Evolutionary conservation across 164 flowering plant species (phyloP).

Genomic region (Chloranthus sessilifolius): DNA sequence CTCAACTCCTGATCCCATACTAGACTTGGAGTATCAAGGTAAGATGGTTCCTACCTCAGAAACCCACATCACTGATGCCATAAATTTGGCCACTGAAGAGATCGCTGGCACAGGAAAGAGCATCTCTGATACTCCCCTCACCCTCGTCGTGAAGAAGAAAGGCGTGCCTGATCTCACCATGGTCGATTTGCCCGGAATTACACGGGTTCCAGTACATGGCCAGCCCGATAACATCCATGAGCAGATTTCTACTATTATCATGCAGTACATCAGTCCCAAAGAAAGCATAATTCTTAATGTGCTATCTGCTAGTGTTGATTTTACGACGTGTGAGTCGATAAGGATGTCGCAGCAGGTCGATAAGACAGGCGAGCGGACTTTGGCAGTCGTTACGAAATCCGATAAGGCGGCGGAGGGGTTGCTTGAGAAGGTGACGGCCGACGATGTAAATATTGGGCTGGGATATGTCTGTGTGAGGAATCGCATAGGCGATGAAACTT

Average conservation of each 20-base stretch:
- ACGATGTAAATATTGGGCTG: constrained; percentile 41
- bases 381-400: constrained; percentile 42
- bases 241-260: constrained; percentile 31
- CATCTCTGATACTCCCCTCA: constrained; percentile 29
- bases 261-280: constrained; percentile 36
- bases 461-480: constrained; percentile 43
- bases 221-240: constrained; percentile 47
- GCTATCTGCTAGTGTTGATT: constrained; percentile 37
- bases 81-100: constrained; percentile 26
- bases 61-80: constrained; percentile 19
- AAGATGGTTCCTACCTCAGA: constrained; percentile 21
- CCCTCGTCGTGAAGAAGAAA: constrained; percentile 29
- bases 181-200: constrained; percentile 44
- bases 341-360: constrained; percentile 41
- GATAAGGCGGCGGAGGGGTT: constrained; percentile 37
- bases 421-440: constrained; percentile 20
- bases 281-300: constrained; percentile 43
- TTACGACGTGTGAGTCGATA: constrained; percentile 44
- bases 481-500: constrained; percentile 37
- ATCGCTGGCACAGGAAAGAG: constrained; percentile 34
- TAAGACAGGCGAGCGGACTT: constrained; percentile 30
- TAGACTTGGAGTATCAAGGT: constrained; percentile 15
- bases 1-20: neutral
- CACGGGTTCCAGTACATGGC: constrained; percentile 44
- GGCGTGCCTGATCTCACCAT: constrained; percentile 26